phyloP scores from a whole-genome alignment of 2,329 filamentous ascomycete genomes.

The Chaetomiaceae sp. region DNA sequence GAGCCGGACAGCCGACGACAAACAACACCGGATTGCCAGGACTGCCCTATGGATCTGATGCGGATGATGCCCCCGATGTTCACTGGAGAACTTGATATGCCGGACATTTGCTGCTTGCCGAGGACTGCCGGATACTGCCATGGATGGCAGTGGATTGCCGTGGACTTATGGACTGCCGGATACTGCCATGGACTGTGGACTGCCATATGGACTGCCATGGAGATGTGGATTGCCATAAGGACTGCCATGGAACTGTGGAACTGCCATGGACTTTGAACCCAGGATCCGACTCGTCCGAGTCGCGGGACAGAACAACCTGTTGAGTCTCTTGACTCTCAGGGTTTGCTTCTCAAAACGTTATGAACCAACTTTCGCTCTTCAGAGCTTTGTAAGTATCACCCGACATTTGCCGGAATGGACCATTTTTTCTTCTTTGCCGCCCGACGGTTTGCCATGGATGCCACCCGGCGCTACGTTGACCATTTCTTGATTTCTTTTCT shows the following conservation, averaged over 20 bases:
- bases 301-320: conserved; percentile 11
- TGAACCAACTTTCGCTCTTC: background rate
- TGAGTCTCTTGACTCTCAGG: background rate
- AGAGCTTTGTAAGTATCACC: conserved; percentile 10
- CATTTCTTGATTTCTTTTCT: background rate
- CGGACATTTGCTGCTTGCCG: conserved; percentile 10
- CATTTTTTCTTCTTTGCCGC: background rate
- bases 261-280: conserved; percentile 3
- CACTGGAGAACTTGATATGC: background rate
- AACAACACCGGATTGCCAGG: background rate
- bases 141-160: too few relatives aligned
- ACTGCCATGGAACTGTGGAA: too few relatives aligned
- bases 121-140: too few relatives aligned
- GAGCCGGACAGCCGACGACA: conserved; percentile 7
- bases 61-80: conserved; percentile 10
- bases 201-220: too few relatives aligned
- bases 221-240: too few relatives aligned
- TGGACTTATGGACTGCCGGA: too few relatives aligned
- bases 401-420: conserved; percentile 1
- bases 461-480: background rate
- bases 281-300: conserved; percentile 20
- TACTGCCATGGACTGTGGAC: too few relatives aligned
- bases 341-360: conserved; percentile 12
- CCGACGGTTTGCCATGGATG: background rate
- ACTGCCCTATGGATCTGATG: conserved; percentile 11